Conservation (phyloP, 495 filamentous ascomycete species). For the Stereocaulon alpinum region DNA sequence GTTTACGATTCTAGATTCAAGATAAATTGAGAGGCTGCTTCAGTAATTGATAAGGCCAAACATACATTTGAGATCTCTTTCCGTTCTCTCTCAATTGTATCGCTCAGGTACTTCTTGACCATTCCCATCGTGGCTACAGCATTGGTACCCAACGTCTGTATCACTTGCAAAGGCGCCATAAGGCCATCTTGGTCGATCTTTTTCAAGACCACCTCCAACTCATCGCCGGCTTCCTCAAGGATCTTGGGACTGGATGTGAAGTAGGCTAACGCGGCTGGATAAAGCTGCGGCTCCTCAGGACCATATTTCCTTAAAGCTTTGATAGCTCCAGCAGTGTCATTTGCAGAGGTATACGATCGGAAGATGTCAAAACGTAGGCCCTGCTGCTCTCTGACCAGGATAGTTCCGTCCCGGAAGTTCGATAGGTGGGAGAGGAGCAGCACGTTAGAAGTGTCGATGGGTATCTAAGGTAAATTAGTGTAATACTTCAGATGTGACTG, state of each 20-base stretch:
- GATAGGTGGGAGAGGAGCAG: slow-evolving; percentile 86
- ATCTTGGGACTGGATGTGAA: slow-evolving; percentile 77
- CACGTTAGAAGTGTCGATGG: slow-evolving; percentile 90
- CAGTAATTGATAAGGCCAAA: neutral
- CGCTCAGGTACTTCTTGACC: slow-evolving; percentile 82
- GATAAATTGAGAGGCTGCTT: slow-evolving; percentile 7
- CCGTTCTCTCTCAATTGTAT: slow-evolving; percentile 79
- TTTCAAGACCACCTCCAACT: slow-evolving; percentile 65
- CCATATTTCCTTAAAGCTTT: slow-evolving; percentile 86
- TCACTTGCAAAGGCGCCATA: slow-evolving; percentile 93
- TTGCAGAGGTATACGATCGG: slow-evolving; percentile 87
- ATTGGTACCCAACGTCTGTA: slow-evolving; percentile 79
- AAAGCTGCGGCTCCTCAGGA: slow-evolving; percentile 81
- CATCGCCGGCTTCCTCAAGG: slow-evolving; percentile 75
- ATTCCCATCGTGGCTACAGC: slow-evolving; percentile 93
- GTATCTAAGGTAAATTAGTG: slow-evolving; percentile 41
- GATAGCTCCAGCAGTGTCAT: slow-evolving; percentile 84
- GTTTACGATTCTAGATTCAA: slow-evolving; percentile 53
- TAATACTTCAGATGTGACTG: neutral
- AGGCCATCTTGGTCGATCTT: slow-evolving; percentile 84
- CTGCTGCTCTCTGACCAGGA: slow-evolving; percentile 85
- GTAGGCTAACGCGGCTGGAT: slow-evolving; percentile 85
- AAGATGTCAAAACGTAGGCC: slow-evolving; percentile 92
- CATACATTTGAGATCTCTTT: slow-evolving; percentile 64
- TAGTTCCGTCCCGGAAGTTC: slow-evolving; percentile 81